Percentiles rank a stretch among this genome's conserved stretches.
Conservation (phyloP, 805 yeast genomes). For the Debaryomyces castellii region DNA sequence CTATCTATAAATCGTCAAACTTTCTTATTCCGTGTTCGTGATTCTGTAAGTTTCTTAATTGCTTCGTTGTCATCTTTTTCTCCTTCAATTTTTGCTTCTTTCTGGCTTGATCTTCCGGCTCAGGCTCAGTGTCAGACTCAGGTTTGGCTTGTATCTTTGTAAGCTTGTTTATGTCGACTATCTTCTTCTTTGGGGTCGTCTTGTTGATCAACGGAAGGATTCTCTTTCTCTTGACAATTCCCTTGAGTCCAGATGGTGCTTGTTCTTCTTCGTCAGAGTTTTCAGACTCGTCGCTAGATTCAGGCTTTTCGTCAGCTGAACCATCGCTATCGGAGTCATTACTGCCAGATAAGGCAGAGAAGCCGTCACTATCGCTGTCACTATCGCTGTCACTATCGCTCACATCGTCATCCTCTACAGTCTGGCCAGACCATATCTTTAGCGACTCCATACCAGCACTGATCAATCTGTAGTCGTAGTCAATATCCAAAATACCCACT, state of each 20-base stretch:
- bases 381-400: conserved; percentile 21
- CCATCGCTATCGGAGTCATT: conserved; percentile 5
- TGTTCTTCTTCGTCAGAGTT: conserved; percentile 11
- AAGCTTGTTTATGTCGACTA: conserved; percentile 17
- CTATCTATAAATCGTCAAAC: conserved; percentile 55
- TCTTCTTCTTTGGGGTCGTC: conserved; percentile 17
- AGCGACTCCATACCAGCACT: conserved; percentile 83
- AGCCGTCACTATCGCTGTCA: conserved; percentile 11
- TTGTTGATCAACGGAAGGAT: conserved; percentile 3
- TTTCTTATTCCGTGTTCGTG: conserved; percentile 64
- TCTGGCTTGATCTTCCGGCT: conserved; percentile 18
- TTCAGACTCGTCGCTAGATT: conserved; percentile 1
- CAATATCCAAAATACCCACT: conserved; percentile 74
- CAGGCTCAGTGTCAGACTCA: conserved; percentile 12
- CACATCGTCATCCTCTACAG: conserved; percentile 12
- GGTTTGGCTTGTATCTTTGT: conserved; percentile 5
- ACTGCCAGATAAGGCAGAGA: conserved; percentile 6
- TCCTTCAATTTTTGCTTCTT: conserved; percentile 34
- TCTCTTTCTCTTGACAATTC: conserved; percentile 14
- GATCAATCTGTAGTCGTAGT: conserved; percentile 73
- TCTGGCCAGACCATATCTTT: conserved; percentile 66
- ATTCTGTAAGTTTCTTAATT: conserved; percentile 45
- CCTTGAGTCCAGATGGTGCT: background rate
- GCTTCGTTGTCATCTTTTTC: conserved; percentile 40
- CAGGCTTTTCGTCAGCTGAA: background rate